phyloP scores from a whole-genome alignment of 371 early-diverging fungal genomes.

The Massospora cicadina region DNA sequence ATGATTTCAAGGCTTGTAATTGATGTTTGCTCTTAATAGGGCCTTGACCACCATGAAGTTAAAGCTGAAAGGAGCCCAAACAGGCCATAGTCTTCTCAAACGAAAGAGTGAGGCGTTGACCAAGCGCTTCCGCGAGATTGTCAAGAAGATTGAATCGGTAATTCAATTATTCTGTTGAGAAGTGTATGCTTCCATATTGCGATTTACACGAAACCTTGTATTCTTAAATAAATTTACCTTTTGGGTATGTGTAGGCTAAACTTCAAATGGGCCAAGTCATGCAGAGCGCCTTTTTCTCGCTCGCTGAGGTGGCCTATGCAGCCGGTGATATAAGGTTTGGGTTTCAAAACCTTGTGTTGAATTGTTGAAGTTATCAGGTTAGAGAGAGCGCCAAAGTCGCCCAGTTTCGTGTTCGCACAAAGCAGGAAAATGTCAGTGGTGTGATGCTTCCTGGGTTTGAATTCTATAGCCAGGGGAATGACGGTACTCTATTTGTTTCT shows the following conservation, averaged over 20 bases:
- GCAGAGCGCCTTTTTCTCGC: slow-evolving; percentile 93
- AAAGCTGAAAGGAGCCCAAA: slow-evolving; percentile 94
- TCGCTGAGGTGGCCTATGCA: slow-evolving; percentile 93
- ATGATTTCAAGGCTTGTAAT: neutral
- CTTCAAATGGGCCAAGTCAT: slow-evolving; percentile 90
- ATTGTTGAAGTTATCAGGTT: slow-evolving; percentile 61
- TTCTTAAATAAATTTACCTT: slow-evolving; percentile 8
- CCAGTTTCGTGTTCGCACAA: slow-evolving; percentile 74
- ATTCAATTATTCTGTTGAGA: neutral
- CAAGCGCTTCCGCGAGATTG: slow-evolving; percentile 84
- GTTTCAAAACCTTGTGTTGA: neutral
- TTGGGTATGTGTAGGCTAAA: too few species aligned
- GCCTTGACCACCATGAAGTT: slow-evolving; percentile 85
- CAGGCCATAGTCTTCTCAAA: slow-evolving; percentile 94
- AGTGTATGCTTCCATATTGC: neutral
- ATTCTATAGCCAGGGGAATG: slow-evolving; percentile 59
- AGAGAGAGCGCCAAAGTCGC: slow-evolving; percentile 85
- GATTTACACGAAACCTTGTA: neutral
- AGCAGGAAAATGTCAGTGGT: slow-evolving; percentile 94
- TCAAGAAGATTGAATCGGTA: slow-evolving; percentile 86
- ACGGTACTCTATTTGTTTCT: slow-evolving; percentile 29
- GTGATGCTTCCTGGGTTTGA: slow-evolving; percentile 91
- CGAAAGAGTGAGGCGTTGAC: slow-evolving; percentile 97
- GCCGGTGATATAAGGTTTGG: slow-evolving; percentile 87
- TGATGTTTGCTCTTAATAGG: slow-evolving; percentile 26